Evolutionary conservation across 805 yeast species (phyloP).

Genomic region (Ogataea pini): DNA sequence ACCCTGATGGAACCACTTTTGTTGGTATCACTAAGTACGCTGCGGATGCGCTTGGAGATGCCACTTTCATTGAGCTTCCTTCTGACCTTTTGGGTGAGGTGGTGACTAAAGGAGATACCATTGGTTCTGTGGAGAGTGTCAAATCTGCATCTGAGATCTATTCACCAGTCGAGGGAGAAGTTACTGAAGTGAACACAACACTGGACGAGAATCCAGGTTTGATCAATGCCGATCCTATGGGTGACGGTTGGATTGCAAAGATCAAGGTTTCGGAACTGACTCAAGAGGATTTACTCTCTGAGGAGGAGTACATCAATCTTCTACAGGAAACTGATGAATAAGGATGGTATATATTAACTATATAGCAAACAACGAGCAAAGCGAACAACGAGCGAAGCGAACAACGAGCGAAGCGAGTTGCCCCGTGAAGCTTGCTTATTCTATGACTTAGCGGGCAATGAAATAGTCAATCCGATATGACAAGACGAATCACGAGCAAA

Average conservation of each 20-base stretch:
- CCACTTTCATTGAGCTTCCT: conserved; percentile 90
- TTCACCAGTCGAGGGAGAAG: conserved; percentile 78
- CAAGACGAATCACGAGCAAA: no score
- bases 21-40: conserved; percentile 94
- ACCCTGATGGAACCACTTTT: conserved; percentile 77
- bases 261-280: conserved; percentile 51
- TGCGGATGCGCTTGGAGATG: conserved; percentile 95
- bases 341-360: not conserved
- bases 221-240: conserved; percentile 87
- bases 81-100: conserved; percentile 37
- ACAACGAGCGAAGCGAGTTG: no score
- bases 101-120: conserved; percentile 69
- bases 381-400: no score
- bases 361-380: no score
- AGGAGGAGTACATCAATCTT: conserved; percentile 56
- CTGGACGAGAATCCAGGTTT: conserved; percentile 73
- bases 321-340: conserved; percentile 53
- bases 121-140: conserved; percentile 94
- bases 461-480: no score
- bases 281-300: conserved; percentile 50
- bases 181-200: conserved; percentile 66
- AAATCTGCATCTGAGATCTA: conserved; percentile 93
- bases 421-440: no score
- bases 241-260: conserved; percentile 91
- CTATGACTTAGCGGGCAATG: no score